Evolutionary conservation across 345 rosid genomes (phyloP), one percentile per base, ranked within the genome.

Genomic region (Bretschneidera sinensis): DNA sequence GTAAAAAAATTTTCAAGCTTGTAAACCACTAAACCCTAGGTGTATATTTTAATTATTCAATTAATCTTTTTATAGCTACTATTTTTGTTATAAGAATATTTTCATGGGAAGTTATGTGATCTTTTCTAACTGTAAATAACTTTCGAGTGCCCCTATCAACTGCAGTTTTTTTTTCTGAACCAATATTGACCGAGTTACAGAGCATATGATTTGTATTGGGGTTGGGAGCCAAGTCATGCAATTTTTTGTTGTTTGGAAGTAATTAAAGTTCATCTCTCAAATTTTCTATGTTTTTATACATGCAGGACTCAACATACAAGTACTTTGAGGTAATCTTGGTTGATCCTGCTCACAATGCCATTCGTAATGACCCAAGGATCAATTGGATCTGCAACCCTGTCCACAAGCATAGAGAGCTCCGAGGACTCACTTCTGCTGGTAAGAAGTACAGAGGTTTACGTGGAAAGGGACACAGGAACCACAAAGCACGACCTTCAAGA

Each of bases 361-460:
- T 88, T 60, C 73, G 85, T 4, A 85, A 85, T 53, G 96, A 89
- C 62, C 91, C 96, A 7, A 81, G 96, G 69, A 89, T 84, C 78
- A 89, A 84, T 79, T 84, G 92, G 96, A 76, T 89, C 57, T 82
- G 88, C 68, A 86, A 89, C 21, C 96, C 96, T 0, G 92, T 85
- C 23, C 96, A 85, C 74, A 88, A 88, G 69, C 96, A 85, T 74
- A 81, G 92, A 64, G 96, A 88, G 39, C 91, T 89, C 21, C 81
- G 91, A 4, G 96, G 92, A 13, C 88, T 86, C 25, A 89, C 96
- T 52, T 84, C 96, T 2, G 94, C 88, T 13, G 96, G 96, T 28
- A 89, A 86, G 85, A 79, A 82, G 74, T 77, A 86, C 80, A 79
- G 94, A 55, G 96, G 96, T 68, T 82, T 89, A 10, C 84, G 84